Evolutionary conservation across 192 early-diverging fungal genomes (phyloP).

Genomic region (Gamsiella multidivaricata): DNA sequence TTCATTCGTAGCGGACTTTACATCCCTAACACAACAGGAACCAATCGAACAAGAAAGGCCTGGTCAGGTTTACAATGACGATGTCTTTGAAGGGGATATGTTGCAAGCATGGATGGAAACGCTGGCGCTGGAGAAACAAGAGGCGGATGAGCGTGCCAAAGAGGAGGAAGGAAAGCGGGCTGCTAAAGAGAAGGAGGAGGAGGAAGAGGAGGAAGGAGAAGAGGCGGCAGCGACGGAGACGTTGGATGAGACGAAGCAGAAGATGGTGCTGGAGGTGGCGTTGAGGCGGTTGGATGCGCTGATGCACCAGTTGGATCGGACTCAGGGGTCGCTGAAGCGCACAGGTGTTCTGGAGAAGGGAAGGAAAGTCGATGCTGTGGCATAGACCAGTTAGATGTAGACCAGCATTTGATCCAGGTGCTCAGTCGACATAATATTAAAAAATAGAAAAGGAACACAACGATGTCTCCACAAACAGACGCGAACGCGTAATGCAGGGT

Average conservation of each 20-base stretch:
- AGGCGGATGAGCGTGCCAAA: conserved; percentile 17
- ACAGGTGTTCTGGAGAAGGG: background rate
- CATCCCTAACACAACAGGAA: too few species aligned
- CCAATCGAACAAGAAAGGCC: background rate
- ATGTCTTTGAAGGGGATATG: conserved; percentile 52
- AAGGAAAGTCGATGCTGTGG: too few species aligned
- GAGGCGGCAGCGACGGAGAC: too few species aligned
- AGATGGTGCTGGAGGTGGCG: conserved; percentile 14
- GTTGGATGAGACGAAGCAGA: background rate
- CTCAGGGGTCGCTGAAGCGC: background rate
- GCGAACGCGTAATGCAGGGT: too few species aligned
- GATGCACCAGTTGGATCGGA: conserved; percentile 31
- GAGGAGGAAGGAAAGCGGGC: background rate
- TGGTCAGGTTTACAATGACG: conserved; percentile 31
- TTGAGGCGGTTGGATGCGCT: conserved; percentile 27
- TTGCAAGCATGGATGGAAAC: conserved; percentile 51
- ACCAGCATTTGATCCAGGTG: too few species aligned
- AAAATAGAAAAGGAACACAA: too few species aligned
- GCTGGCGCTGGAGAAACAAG: conserved; percentile 40
- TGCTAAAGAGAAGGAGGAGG: background rate
- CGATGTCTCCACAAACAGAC: too few species aligned
- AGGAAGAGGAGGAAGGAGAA: background rate
- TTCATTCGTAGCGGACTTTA: too few species aligned
- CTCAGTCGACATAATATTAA: too few species aligned
- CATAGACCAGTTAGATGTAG: too few species aligned